A percentile compares a stretch with the other conserved stretches of the same genome.
phyloP scores from a whole-genome alignment of 306 rosid species.

The Dryas alaskensis region DNA sequence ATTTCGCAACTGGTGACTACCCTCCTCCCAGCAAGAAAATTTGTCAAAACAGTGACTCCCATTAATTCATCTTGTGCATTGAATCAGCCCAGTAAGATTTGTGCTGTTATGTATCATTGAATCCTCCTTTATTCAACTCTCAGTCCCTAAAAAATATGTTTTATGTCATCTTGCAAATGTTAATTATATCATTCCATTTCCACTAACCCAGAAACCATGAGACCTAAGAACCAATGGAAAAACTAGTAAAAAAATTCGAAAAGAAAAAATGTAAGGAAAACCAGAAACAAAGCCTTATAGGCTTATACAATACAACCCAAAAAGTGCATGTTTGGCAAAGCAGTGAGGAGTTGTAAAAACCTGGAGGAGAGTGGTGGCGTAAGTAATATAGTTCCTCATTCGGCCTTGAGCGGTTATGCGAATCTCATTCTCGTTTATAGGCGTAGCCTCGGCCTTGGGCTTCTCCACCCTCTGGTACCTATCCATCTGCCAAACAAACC shows the following conservation, averaged over 20 bases:
- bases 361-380: constrained; percentile 88
- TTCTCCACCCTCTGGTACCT: constrained; percentile 92
- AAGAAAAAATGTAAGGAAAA: not conserved
- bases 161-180: not conserved
- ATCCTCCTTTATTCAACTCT: not conserved
- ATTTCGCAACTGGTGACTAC: not conserved
- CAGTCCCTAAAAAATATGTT: not conserved
- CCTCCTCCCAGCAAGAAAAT: not conserved
- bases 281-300: too few species aligned
- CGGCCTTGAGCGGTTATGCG: constrained; percentile 87
- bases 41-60: not conserved
- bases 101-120: not conserved
- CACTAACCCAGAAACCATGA: not conserved
- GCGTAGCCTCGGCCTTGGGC: constrained; percentile 51
- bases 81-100: not conserved
- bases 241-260: not conserved
- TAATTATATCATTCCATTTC: not conserved
- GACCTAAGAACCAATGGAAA: not conserved
- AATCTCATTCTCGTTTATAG: constrained; percentile 83
- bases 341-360: constrained; percentile 12
- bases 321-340: too few species aligned
- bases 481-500: constrained; percentile 44
- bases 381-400: constrained; percentile 81
- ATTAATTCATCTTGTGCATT: not conserved
- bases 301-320: too few species aligned